These are phyloP conservation scores for Amanita pallidorosea DNA, from an alignment of 768 basidiomycete genomes.

Conservation along the genomic window DNA sequence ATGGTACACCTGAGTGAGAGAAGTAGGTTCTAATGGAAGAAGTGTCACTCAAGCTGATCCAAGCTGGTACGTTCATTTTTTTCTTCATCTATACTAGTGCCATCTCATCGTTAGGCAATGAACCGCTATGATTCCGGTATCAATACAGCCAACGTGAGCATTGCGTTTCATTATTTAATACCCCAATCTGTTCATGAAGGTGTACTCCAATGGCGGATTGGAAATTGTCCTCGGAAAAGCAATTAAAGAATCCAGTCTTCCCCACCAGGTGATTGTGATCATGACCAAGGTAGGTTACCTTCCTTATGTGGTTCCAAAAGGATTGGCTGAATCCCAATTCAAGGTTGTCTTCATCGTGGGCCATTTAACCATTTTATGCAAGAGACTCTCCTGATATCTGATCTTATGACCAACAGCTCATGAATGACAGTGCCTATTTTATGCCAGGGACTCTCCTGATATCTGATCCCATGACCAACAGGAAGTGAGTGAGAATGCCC, in stretches of 20 bases:
- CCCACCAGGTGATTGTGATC: conserved; percentile 72
- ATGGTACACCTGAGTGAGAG: no score
- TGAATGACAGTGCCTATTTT: no score
- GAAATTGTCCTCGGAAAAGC: conserved; percentile 64
- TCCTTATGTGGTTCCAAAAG: background rate
- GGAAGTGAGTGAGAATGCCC: no score
- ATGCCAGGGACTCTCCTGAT: no score
- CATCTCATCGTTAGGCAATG: background rate
- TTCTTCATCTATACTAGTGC: background rate
- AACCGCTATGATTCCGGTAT: conserved; percentile 48
- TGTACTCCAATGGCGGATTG: conserved; percentile 55
- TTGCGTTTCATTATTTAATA: no score
- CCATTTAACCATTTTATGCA: conserved; percentile 12
- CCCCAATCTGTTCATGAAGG: conserved; percentile 20
- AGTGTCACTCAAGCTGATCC: conserved; percentile 42
- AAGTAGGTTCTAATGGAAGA: conserved; percentile 37
- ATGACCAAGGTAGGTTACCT: conserved; percentile 67
- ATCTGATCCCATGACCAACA: no score
- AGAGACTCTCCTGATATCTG: no score
- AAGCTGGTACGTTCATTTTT: conserved; percentile 26
- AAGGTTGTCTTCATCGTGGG: conserved; percentile 18
- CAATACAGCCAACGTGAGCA: no score
- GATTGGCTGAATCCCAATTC: background rate
- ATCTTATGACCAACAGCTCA: no score
- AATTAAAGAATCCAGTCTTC: conserved; percentile 53